A percentile compares a stretch with the other conserved stretches of the same genome.
Evolutionary conservation across 2,329 filamentous ascomycete genomes (phyloP).

Genomic region (Aspergillus sp.): DNA sequence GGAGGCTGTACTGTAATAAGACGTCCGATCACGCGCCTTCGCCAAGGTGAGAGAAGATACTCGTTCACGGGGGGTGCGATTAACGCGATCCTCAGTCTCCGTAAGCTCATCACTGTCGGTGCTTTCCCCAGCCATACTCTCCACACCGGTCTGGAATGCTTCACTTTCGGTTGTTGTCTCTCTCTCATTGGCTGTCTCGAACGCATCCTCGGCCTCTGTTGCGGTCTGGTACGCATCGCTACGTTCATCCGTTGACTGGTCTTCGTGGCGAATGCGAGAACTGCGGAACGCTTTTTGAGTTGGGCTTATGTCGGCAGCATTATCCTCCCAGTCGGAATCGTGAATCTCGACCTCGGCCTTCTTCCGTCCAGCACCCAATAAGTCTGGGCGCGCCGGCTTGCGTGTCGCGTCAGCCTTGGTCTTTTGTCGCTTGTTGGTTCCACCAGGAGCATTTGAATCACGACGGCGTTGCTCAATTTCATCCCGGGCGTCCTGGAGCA

Average conservation of each 20-base stretch:
- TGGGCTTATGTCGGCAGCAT: conserved; percentile 64
- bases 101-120: conserved; percentile 72
- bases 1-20: conserved; percentile 86
- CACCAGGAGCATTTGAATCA: conserved; percentile 52
- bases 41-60: conserved; percentile 45
- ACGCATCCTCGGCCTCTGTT: conserved; percentile 71
- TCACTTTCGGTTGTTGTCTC: conserved; percentile 81
- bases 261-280: conserved; percentile 30
- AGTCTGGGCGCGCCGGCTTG: conserved; percentile 73
- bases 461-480: conserved; percentile 75
- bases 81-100: conserved; percentile 72
- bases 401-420: conserved; percentile 71
- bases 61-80: conserved; percentile 44
- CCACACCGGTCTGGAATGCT: conserved; percentile 91
- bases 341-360: conserved; percentile 79
- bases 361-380: conserved; percentile 75
- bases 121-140: conserved; percentile 70
- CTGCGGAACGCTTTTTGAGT: conserved; percentile 49
- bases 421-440: conserved; percentile 61
- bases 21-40: conserved; percentile 63
- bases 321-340: conserved; percentile 90
- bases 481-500: conserved; percentile 93
- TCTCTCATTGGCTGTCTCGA: conserved; percentile 78
- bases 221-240: conserved; percentile 79
- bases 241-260: conserved; percentile 49